These are phyloP conservation scores for Heritiera fomes DNA, from an alignment of 345 rosid genomes.

Conservation along the genomic window DNA sequence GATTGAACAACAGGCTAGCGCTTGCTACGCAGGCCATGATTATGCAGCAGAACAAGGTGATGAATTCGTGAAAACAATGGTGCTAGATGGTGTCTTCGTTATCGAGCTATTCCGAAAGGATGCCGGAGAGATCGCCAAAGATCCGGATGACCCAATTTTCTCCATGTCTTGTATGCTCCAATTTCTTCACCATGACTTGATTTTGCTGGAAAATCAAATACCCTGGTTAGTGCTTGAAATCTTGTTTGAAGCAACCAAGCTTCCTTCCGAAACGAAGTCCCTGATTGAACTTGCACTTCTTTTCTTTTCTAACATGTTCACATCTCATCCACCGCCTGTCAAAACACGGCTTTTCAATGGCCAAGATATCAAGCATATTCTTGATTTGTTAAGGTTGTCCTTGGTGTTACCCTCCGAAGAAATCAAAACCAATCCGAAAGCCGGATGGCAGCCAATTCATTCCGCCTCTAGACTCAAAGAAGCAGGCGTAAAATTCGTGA, in stretches of 20 bases:
- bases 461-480: conserved; percentile 13
- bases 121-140: background rate
- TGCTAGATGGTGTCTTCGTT: conserved; percentile 28
- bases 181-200: conserved; percentile 27
- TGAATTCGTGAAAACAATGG: conserved; percentile 19
- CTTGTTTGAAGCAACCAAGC: conserved; percentile 22
- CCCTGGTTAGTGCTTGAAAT: conserved; percentile 33
- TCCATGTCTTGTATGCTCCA: conserved; percentile 22
- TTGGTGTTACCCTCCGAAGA: conserved; percentile 11
- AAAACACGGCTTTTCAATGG: background rate
- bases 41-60: conserved; percentile 12
- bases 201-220: conserved; percentile 32
- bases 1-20: conserved; percentile 15
- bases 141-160: conserved; percentile 25
- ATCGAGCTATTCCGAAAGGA: conserved; percentile 21
- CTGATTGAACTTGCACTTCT: conserved; percentile 18
- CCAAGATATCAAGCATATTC: conserved; percentile 26
- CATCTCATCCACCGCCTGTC: background rate
- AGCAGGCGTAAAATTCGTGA: conserved; percentile 21
- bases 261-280: background rate
- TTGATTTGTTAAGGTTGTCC: conserved; percentile 24
- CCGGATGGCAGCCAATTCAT: conserved; percentile 16
- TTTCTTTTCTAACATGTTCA: conserved; percentile 18
- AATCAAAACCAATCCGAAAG: background rate
- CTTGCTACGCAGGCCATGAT: conserved; percentile 16